These are phyloP conservation scores for Termitomyces sp. DNA, from an alignment of 768 basidiomycete genomes.

Conservation along the genomic window DNA sequence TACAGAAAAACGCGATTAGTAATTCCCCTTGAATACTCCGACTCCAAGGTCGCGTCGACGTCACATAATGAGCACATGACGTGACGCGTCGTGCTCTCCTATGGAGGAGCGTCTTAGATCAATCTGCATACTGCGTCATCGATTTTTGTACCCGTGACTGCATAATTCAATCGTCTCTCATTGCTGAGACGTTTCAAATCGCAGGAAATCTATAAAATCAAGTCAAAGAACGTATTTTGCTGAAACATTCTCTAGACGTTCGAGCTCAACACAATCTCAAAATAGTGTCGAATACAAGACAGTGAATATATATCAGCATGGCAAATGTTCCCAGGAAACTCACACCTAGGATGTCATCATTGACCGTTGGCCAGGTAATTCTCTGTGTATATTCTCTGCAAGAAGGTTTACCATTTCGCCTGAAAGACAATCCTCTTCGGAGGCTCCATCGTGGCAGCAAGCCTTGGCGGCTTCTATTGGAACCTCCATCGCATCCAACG, in stretches of 20 bases:
- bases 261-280: neutral
- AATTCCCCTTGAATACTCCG: too few species aligned
- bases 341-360: neutral
- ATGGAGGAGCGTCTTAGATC: neutral
- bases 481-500: conserved; percentile 21
- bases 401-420: neutral
- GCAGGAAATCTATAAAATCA: neutral
- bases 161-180: neutral
- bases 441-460: conserved; percentile 19
- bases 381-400: neutral
- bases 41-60: neutral
- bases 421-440: conserved; percentile 22
- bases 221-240: neutral
- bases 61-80: conserved; percentile 4
- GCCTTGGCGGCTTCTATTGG: conserved; percentile 24
- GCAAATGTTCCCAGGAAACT: neutral
- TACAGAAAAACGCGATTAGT: neutral
- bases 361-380: conserved; percentile 10
- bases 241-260: neutral
- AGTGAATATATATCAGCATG: neutral
- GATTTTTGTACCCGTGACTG: neutral
- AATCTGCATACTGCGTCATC: neutral
- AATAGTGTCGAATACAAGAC: neutral
- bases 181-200: neutral
- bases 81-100: conserved; percentile 3